These are phyloP conservation scores for Sungouiella blattae DNA, from an alignment of 805 yeast genomes.

Conservation along the genomic window DNA sequence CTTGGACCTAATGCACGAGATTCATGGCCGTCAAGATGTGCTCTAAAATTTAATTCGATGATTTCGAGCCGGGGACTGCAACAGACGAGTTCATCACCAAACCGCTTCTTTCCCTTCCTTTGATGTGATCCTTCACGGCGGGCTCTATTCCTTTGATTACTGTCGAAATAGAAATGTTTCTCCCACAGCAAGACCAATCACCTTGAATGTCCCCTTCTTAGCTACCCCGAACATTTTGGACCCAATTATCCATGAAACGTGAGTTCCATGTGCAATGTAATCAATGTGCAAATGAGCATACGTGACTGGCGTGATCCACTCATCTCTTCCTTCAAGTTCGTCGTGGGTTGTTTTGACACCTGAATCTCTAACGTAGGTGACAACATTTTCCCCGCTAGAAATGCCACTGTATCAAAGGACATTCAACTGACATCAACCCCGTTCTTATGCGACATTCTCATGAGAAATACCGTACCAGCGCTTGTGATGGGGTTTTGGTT, in stretches of 20 bases:
- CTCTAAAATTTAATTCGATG: not conserved
- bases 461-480: too few species aligned
- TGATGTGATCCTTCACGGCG: not conserved
- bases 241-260: not conserved
- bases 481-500: too few species aligned
- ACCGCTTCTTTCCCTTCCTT: not conserved
- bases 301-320: not conserved
- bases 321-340: not conserved
- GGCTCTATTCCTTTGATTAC: not conserved
- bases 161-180: not conserved
- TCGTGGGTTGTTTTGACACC: not conserved
- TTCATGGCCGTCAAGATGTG: not conserved
- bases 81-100: not conserved
- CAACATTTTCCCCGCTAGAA: not conserved
- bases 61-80: not conserved
- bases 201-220: not conserved
- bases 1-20: not conserved
- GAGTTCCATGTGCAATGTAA: not conserved
- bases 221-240: not conserved
- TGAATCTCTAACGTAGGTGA: not conserved
- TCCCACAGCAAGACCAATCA: not conserved
- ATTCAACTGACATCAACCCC: too few species aligned
- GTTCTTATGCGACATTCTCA: too few species aligned
- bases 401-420: too few species aligned
- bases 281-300: not conserved